These are phyloP conservation scores for Pyrus betulifolia DNA, from an alignment of 306 rosid genomes.

Conservation along the genomic window DNA sequence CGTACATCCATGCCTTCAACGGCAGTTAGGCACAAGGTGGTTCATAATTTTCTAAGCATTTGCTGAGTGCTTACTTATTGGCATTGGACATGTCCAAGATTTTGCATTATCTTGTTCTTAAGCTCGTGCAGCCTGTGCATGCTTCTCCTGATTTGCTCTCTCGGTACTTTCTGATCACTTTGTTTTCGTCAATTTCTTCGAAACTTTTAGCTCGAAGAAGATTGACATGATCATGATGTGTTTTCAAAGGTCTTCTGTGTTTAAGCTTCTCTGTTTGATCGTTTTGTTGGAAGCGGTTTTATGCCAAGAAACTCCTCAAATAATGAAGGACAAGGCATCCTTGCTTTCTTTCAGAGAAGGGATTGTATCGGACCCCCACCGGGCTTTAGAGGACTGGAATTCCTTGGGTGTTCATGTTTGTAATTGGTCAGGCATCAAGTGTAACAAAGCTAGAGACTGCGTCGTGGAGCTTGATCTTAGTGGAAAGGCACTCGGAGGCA, in stretches of 20 bases:
- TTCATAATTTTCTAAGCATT: constrained; percentile 12
- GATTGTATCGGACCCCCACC: constrained; percentile 60
- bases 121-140: constrained; percentile 9
- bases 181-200: constrained; percentile 8
- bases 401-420: constrained; percentile 43
- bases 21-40: constrained; percentile 61
- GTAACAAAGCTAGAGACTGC: constrained; percentile 49
- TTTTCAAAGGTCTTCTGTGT: constrained; percentile 19
- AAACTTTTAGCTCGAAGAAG: constrained; percentile 10
- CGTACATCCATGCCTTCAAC: constrained; percentile 37
- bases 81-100: constrained; percentile 16
- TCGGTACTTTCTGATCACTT: not conserved
- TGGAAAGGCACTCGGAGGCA: constrained; percentile 52
- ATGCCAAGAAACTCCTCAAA: constrained; percentile 17
- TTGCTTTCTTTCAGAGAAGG: constrained; percentile 65
- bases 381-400: constrained; percentile 50
- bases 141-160: constrained; percentile 6
- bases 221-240: constrained; percentile 18
- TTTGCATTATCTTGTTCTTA: not conserved
- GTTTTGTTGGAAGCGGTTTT: constrained; percentile 18
- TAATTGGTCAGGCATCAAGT: constrained; percentile 65
- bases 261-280: constrained; percentile 21
- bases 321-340: constrained; percentile 40
- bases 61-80: constrained; percentile 13
- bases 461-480: constrained; percentile 75